Conservation (phyloP, 2,329 filamentous ascomycete species). For the Colletotrichum cordylinicola region DNA sequence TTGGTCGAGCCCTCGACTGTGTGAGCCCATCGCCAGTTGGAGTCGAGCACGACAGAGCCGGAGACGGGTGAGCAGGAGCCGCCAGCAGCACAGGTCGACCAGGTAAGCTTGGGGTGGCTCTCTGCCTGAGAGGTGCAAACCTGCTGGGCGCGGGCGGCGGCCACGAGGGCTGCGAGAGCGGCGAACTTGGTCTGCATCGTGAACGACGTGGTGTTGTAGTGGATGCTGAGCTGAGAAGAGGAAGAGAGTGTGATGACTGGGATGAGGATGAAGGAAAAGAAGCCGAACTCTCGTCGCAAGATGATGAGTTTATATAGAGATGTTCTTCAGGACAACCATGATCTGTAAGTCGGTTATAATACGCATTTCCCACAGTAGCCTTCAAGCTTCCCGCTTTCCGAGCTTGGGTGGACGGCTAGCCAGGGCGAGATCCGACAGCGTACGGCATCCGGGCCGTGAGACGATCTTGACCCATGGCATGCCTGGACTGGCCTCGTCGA, state of each 20-base stretch:
- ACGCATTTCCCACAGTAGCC: background rate
- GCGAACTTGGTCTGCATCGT: slow-evolving; percentile 35
- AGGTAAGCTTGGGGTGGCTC: slow-evolving; percentile 57
- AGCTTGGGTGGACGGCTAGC: background rate
- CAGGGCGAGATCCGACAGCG: background rate
- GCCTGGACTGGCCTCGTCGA: background rate
- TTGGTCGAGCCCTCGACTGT: slow-evolving; percentile 50
- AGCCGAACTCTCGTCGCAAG: background rate
- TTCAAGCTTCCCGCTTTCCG: background rate
- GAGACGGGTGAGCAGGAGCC: slow-evolving; percentile 55
- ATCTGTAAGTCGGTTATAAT: background rate
- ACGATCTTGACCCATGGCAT: background rate
- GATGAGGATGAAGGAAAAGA: slow-evolving; percentile 3
- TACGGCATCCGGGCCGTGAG: slow-evolving; percentile 18
- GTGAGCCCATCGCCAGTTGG: slow-evolving; percentile 70
- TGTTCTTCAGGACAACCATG: background rate
- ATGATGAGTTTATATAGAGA: slow-evolving; percentile 4
- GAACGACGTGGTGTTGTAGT: slow-evolving; percentile 7
- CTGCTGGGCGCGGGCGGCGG: slow-evolving; percentile 53
- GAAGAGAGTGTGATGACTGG: background rate
- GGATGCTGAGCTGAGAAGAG: background rate
- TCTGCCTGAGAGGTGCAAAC: slow-evolving; percentile 54
- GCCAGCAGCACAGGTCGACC: slow-evolving; percentile 56
- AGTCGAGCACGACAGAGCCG: slow-evolving; percentile 60
- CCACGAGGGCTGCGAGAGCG: slow-evolving; percentile 45